Conservation (phyloP, 352 stramenopile genomes). For the Pythium aquatile region DNA sequence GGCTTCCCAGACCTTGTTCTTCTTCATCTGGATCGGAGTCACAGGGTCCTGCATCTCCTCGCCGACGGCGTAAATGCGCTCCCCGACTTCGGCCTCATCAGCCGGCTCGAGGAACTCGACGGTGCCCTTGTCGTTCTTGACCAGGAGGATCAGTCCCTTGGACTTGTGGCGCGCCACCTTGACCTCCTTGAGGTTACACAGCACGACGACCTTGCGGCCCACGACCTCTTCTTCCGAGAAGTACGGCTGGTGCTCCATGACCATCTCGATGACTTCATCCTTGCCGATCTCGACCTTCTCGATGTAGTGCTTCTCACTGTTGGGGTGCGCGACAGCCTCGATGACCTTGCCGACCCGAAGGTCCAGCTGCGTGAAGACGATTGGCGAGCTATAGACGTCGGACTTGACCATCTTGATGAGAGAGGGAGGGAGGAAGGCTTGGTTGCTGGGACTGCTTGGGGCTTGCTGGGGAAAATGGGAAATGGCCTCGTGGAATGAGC, state of each 20-base stretch:
- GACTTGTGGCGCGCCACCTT: slow-evolving; percentile 67
- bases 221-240: slow-evolving; percentile 75
- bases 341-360: slow-evolving; percentile 69
- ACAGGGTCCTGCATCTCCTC: slow-evolving; percentile 70
- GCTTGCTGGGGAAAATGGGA: slow-evolving; percentile 40
- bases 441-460: slow-evolving; percentile 33
- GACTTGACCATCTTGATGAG: slow-evolving; percentile 64
- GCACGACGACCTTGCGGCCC: slow-evolving; percentile 62
- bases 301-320: slow-evolving; percentile 71
- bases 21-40: slow-evolving; percentile 82
- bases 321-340: slow-evolving; percentile 63
- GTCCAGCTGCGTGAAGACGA: slow-evolving; percentile 68
- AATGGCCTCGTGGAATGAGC: slow-evolving; percentile 33
- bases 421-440: slow-evolving; percentile 7
- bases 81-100: slow-evolving; percentile 60
- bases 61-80: slow-evolving; percentile 69
- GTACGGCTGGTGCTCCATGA: slow-evolving; percentile 74
- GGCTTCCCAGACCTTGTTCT: slow-evolving; percentile 83
- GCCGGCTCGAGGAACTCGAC: slow-evolving; percentile 64
- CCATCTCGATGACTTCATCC: slow-evolving; percentile 70
- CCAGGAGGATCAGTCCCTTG: slow-evolving; percentile 57
- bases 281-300: slow-evolving; percentile 78
- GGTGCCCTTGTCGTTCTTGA: slow-evolving; percentile 51
- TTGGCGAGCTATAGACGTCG: slow-evolving; percentile 72
- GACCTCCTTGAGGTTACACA: slow-evolving; percentile 78